Conservation (phyloP, 2,329 filamentous ascomycete species). For the Aspergillus sp. region DNA sequence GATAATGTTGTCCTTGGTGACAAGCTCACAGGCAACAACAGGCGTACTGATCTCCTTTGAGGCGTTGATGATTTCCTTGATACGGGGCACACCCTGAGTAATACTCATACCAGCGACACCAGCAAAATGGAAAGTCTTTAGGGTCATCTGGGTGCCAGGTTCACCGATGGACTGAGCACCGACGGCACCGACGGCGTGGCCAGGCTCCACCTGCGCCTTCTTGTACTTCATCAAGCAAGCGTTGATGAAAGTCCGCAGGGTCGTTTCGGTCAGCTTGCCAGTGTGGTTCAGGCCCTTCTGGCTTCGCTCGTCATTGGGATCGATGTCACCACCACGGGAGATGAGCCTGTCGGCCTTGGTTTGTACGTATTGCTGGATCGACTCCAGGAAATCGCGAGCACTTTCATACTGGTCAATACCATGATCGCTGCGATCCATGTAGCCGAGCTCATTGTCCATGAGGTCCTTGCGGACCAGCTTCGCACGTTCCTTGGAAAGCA, state of each 20-base stretch:
- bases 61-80: constrained; percentile 99
- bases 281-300: constrained; percentile 61
- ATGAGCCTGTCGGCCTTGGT: constrained; percentile 62
- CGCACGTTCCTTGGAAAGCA: constrained; percentile 66
- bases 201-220: constrained; percentile 86
- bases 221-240: constrained; percentile 88
- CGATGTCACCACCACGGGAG: constrained; percentile 31
- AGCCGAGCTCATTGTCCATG: constrained; percentile 62
- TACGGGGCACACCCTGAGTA: constrained; percentile 97
- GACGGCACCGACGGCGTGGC: constrained; percentile 92
- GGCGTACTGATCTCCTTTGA: constrained; percentile 92
- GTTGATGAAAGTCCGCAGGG: constrained; percentile 72
- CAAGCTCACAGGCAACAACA: constrained; percentile 81
- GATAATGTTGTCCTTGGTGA: constrained; percentile 71
- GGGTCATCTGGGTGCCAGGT: constrained; percentile 96
- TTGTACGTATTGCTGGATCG: constrained; percentile 70
- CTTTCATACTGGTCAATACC: constrained; percentile 77
- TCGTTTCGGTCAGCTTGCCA: constrained; percentile 76
- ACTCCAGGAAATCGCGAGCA: constrained; percentile 75
- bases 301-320: constrained; percentile 28
- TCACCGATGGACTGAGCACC: constrained; percentile 98
- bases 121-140: constrained; percentile 99
- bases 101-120: constrained; percentile 99
- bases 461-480: constrained; percentile 64
- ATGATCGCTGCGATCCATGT: constrained; percentile 67